Conservation (phyloP, 768 basidiomycete species). For the Russula vinacea region DNA sequence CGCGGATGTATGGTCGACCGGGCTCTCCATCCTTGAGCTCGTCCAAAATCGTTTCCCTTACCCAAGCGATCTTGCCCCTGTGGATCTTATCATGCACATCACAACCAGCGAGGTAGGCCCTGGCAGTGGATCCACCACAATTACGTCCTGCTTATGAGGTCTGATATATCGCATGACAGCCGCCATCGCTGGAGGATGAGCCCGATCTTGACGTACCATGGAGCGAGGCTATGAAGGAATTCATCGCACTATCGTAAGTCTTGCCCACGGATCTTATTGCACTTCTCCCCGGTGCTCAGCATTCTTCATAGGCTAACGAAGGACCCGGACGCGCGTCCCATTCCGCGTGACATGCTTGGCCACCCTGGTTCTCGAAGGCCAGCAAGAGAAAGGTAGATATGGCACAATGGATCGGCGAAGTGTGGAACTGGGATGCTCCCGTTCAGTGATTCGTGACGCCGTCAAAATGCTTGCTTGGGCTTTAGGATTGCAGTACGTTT, state of each 20-base stretch:
- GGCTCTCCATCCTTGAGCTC: slow-evolving; percentile 85
- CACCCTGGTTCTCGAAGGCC: slow-evolving; percentile 71
- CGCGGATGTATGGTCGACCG: slow-evolving; percentile 94
- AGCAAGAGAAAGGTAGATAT: slow-evolving; percentile 78
- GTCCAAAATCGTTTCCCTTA: slow-evolving; percentile 89
- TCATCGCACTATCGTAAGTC: slow-evolving; percentile 72
- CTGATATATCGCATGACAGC: slow-evolving; percentile 40
- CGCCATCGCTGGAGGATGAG: slow-evolving; percentile 69
- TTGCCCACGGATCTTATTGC: not conserved
- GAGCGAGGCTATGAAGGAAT: slow-evolving; percentile 81
- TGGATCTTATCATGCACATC: slow-evolving; percentile 84
- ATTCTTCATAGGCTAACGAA: slow-evolving; percentile 53
- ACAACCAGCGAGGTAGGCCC: slow-evolving; percentile 69
- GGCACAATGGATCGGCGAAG: slow-evolving; percentile 75
- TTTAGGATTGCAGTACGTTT: not conserved
- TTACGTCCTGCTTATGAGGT: no score
- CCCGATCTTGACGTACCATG: slow-evolving; percentile 45
- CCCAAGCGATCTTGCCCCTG: slow-evolving; percentile 76
- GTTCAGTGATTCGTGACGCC: slow-evolving; percentile 1
- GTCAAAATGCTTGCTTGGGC: not conserved
- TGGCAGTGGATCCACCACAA: no score
- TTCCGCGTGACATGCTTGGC: slow-evolving; percentile 69
- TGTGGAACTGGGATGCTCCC: slow-evolving; percentile 60
- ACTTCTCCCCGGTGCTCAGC: not conserved
- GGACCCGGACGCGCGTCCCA: slow-evolving; percentile 60